Conservation (phyloP, 2,329 filamentous ascomycete genomes). For the Didymella glomerata region DNA sequence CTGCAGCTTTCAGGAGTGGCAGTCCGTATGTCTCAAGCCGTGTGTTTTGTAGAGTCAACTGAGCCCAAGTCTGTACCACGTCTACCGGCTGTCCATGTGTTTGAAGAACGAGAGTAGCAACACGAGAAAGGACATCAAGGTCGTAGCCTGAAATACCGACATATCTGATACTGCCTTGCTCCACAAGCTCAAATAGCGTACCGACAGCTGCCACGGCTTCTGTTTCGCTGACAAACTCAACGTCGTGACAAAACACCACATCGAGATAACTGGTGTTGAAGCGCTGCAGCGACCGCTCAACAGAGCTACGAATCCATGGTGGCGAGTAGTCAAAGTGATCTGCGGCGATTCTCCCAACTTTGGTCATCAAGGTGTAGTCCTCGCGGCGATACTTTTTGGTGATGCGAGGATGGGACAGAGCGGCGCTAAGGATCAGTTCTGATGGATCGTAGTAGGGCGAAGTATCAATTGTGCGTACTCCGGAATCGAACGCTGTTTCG, state of each 20-base stretch:
- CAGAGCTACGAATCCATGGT: conserved; percentile 8
- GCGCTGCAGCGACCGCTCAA: neutral
- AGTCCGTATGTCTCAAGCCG: conserved; percentile 1
- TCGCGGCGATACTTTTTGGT: conserved; percentile 5
- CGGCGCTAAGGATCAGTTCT: conserved; percentile 3
- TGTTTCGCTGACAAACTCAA: conserved; percentile 4
- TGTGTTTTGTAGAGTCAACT: conserved; percentile 8
- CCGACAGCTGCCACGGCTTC: conserved; percentile 4
- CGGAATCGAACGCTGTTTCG: conserved; percentile 3
- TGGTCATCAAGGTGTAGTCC: conserved; percentile 10
- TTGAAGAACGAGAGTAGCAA: conserved; percentile 1
- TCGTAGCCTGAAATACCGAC: conserved; percentile 9
- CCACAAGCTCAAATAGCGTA: conserved; percentile 2
- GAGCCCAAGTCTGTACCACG: conserved; percentile 10
- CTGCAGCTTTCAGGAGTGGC: conserved; percentile 5
- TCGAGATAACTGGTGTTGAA: conserved; percentile 7
- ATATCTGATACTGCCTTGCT: neutral
- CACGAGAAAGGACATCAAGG: neutral
- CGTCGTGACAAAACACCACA: conserved; percentile 9
- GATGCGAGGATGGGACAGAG: conserved; percentile 4
- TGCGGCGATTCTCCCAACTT: conserved; percentile 6
- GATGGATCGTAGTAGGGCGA: conserved; percentile 12
- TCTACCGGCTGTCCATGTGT: conserved; percentile 4
- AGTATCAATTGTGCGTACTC: conserved; percentile 9
- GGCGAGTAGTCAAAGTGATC: conserved; percentile 6